Conservation (phyloP, 2,329 filamentous ascomycete species). For the Phaeoacremonium minimum region DNA sequence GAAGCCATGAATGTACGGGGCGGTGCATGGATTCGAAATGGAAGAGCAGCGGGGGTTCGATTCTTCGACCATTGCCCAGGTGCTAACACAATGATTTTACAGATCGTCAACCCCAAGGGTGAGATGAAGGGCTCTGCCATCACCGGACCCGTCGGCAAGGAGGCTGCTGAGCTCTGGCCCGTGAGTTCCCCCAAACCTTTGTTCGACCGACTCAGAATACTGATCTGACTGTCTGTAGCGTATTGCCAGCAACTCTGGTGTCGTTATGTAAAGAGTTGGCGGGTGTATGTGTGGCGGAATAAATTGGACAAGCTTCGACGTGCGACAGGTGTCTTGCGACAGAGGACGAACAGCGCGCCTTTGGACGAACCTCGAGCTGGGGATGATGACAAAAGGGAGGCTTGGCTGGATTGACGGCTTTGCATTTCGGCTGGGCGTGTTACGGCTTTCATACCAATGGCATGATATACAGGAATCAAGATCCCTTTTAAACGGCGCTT, state of each 20-base stretch:
- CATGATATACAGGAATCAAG: slow-evolving; percentile 25
- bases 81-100: slow-evolving; percentile 28
- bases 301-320: too few species aligned
- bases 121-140: slow-evolving; percentile 99
- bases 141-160: slow-evolving; percentile 97
- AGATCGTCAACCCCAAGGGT: slow-evolving; percentile 99
- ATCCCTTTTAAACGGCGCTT: too few species aligned
- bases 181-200: slow-evolving; percentile 33
- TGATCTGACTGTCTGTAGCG: slow-evolving; percentile 48
- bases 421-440: slow-evolving; percentile 28
- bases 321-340: too few species aligned
- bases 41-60: too few species aligned
- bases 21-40: too few species aligned
- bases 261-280: slow-evolving; percentile 95
- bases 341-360: too few species aligned
- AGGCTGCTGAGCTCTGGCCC: slow-evolving; percentile 99
- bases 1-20: too few species aligned
- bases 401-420: slow-evolving; percentile 23
- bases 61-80: too few species aligned
- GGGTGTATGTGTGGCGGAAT: too few species aligned
- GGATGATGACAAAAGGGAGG: slow-evolving; percentile 16
- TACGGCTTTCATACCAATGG: slow-evolving; percentile 27
- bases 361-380: slow-evolving; percentile 11
- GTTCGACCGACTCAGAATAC: not conserved
- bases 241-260: slow-evolving; percentile 99